Evolutionary conservation across 2,329 filamentous ascomycete genomes (phyloP), one percentile per base, ranked within the genome.

Genomic region (Stagonosporopsis rhizophila): DNA sequence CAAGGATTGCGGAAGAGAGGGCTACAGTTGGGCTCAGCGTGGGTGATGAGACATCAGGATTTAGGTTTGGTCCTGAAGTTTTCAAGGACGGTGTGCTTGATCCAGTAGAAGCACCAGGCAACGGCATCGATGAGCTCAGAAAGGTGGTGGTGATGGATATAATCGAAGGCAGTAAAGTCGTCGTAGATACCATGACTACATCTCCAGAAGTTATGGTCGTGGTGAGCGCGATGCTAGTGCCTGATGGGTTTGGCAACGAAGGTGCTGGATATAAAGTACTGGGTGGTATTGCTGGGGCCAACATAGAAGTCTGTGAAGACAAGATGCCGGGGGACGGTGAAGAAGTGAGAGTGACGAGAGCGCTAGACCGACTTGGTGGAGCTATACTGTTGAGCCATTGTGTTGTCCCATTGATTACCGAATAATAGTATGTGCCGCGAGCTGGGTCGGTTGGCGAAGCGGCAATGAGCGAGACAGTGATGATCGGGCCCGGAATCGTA

Each of bases 351-450:
- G 58, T 64, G 4, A 46, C 15, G 1, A 60, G 22, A 7, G 54
- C 56, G 46, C 52, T 64, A 25, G 61, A 60, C 12, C 48, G 60
- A 41, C 60, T 71, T 4, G 71, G 69, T 22, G 72, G 73, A 23
- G 64, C 59, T 20, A 69, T 57, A 28, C 69, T 68, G 57, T 69
- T 56, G 20, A 72, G 47, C 72, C 73, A 74, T 39, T 65, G 47
- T 6, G 73, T 75, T 6, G 71, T 71, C 4, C 72, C 70, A 41
- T 70, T 67, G 34, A 72, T 54, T 0, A 75, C 65, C 8, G 70
- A 72, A 39, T 69, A 75, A 58, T 69, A 74, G 65, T 72, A 75
- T 11, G 70, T 72, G 2, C 67, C 71, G 22, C 59, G 59, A 17
- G 62, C 66, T 32, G 69, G 62, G 44, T 71, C 62, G 2, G 61